Evolutionary conservation across 2,329 filamentous ascomycete genomes (phyloP).

Genomic region (Tolypocladium paradoxum): DNA sequence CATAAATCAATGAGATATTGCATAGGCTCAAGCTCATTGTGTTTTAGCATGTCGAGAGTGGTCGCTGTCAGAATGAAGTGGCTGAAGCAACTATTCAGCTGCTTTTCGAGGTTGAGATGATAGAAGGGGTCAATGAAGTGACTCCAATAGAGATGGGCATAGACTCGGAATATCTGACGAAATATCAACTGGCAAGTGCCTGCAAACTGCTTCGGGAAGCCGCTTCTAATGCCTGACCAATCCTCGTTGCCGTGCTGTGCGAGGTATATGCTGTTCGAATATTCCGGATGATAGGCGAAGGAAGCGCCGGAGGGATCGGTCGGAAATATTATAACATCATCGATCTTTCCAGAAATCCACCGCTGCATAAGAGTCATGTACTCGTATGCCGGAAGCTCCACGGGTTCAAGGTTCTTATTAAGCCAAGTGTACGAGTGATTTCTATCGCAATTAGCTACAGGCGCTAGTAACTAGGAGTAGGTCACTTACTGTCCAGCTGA

Average conservation of each 20-base stretch:
- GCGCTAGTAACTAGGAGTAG: neutral
- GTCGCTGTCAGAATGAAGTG: constrained; percentile 70
- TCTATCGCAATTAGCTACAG: constrained; percentile 21
- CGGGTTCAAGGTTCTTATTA: constrained; percentile 48
- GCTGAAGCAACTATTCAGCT: constrained; percentile 72
- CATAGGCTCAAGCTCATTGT: constrained; percentile 84
- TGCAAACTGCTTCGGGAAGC: constrained; percentile 77
- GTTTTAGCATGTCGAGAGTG: constrained; percentile 66
- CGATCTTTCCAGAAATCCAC: constrained; percentile 88
- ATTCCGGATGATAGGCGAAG: constrained; percentile 44
- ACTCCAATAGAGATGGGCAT: constrained; percentile 89
- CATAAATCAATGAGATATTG: constrained; percentile 81
- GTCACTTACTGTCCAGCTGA: constrained; percentile 76
- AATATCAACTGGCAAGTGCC: constrained; percentile 82
- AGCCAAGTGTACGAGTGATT: too few relatives aligned
- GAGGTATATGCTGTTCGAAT: constrained; percentile 41
- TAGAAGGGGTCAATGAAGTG: constrained; percentile 76
- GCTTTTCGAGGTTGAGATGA: constrained; percentile 63
- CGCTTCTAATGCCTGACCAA: constrained; percentile 80
- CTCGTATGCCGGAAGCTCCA: constrained; percentile 77
- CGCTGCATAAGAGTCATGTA: constrained; percentile 89
- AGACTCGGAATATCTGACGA: constrained; percentile 93
- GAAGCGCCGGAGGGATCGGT: constrained; percentile 61
- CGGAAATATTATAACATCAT: constrained; percentile 74
- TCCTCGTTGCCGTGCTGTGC: constrained; percentile 41